Evolutionary conservation across 768 basidiomycete species (phyloP), one percentile per base, ranked within the genome.

Genomic region (Termitomyces titanicus): DNA sequence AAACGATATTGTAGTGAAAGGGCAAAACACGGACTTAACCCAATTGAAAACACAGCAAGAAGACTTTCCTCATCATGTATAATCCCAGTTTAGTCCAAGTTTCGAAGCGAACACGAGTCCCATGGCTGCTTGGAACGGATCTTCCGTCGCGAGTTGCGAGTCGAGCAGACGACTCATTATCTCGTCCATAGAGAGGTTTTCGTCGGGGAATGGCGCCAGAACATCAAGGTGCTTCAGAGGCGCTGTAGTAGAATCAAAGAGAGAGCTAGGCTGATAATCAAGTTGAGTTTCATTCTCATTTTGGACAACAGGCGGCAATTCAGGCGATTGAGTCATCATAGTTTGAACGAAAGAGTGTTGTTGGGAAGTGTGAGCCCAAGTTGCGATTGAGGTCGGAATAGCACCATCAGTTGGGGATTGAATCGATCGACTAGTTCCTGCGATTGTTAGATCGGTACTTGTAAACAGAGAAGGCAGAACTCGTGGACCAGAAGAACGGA

Each of bases 111-210:
- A 69, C 6, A 75, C 70, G 29, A 79, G 63, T 20, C 76, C 76
- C 76, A 80, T 79, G 9, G 79, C 73, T n/a, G 74, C 77, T 54
- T 73, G 71, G 56, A 80, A 79, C 20, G 78, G 74, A 53, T 75
- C 74, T 20, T 64, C 63, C 33, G 53, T 55, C 5, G 64, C 67
- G 38, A 78, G 61, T 11, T 61, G 63, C 33, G 72, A 69, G 54
- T 74, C 69, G 8, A 76, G 61, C 54, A 78, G 59, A 22, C 64
- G 64, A 24, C 66, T 63, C 43, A 70, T 59, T 38, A 76, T 53
- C 25, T 58, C 64, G 57, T 47, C 65, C 55, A 27, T 57, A 55
- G 60, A 65, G 22, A 59, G 53, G 47, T 60, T 57, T 45, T 49
- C 29, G 22, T 45, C 25, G 3, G 62, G 58, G 22, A 70, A 67